These are phyloP conservation scores for Colletotrichum sp. DNA, from an alignment of 2,329 filamentous ascomycete genomes.

Conservation along the genomic window DNA sequence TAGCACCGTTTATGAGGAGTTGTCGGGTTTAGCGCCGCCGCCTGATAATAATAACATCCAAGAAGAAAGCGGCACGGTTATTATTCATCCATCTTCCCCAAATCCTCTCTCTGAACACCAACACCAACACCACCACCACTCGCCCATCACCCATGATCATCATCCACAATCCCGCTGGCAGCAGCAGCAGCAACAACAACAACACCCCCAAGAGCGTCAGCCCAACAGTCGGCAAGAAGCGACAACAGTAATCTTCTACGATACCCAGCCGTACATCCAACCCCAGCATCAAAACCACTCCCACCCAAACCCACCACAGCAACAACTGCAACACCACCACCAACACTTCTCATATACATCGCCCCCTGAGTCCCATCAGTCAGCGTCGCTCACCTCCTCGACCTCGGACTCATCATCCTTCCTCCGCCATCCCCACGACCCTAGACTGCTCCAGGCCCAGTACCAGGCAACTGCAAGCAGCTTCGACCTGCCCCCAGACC, in stretches of 20 bases:
- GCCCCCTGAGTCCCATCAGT: background rate
- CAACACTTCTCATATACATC: background rate
- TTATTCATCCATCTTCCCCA: background rate
- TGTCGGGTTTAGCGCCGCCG: background rate
- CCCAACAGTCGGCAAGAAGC: background rate
- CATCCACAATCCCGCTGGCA: background rate
- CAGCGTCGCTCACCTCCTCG: background rate
- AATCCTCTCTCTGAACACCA: background rate
- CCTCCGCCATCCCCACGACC: conserved; percentile 21
- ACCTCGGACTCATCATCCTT: background rate
- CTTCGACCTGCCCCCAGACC: background rate
- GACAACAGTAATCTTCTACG: background rate
- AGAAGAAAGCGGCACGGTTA: background rate
- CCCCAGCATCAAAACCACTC: background rate
- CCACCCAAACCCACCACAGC: background rate
- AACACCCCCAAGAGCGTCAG: background rate
- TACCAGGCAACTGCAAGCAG: background rate
- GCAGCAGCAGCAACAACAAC: background rate
- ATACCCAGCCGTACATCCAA: background rate
- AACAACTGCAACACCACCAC: background rate
- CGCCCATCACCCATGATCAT: background rate
- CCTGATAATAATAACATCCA: background rate
- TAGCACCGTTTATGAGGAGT: background rate
- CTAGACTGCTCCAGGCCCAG: conserved; percentile 19
- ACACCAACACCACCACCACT: background rate